Base-by-base conservation (phyloP, 208 protist species). In the Trypanosoma boissoni region DNA sequence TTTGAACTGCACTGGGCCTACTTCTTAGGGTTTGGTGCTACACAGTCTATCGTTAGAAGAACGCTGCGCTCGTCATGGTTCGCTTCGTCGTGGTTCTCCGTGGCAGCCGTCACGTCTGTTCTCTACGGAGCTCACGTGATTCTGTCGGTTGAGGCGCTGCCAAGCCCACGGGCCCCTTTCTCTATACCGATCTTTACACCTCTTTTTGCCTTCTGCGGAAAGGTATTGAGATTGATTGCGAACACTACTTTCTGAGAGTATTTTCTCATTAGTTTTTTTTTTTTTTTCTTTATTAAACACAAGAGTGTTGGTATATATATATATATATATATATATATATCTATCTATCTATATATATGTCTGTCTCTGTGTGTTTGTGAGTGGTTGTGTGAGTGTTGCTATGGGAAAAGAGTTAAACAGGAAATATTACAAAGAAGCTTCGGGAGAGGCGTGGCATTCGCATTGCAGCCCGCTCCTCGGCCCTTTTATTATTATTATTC, bases 1-100 rank as follows among this genome's bases (percentile, higher is more conserved):
- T 91, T 87, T 61, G 83, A 85, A 55, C 50, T 46, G 44, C 64
- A 78, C 45, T 87, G 72, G 61, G 51, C 68, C 26, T 91, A 91
- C 68, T 83, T 81, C 53, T 58, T 78, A 1, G 80, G 79, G 14
- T 91, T 83, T 65, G 79, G 83, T 23, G 56, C 64, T 8, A 60
- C 63, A 1, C 68, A 71, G 0, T 75, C 71, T 6, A 24, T 78
- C 24, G 46, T 88, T 29, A 73, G 78, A 7, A 36, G 54, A 34
- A 49, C 46, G 24, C 57, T 85, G 31, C 64, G 67, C 0, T 60
- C 57, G 26, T 46, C 53, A 16, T 53, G 50, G 7, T 20, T 72
- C 1, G 53, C 39, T 0, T 60, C 37, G 24, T 72, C 66, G 18
- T 72, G 58, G 56, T 72, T 65, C 48, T 55, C 76, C 4, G 37